Evolutionary conservation across 1,139 yeast species (phyloP).

Genomic region (Yamadazyma dushanensis): DNA sequence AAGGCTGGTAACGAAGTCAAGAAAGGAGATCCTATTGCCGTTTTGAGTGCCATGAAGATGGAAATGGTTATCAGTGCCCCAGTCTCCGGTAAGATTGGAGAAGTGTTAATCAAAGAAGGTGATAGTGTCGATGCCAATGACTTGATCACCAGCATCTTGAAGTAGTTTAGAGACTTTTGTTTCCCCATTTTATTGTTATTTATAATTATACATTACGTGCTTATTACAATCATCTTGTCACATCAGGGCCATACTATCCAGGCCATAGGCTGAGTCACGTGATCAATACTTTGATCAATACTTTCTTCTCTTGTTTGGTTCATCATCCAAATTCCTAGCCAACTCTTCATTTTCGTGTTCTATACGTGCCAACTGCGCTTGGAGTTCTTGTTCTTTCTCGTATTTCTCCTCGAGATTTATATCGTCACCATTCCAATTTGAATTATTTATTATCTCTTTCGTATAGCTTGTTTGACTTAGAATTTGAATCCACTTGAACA

Average conservation of each 20-base stretch:
- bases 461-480: conserved; percentile 49
- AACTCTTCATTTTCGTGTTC: conserved; percentile 32
- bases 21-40: conserved; percentile 96
- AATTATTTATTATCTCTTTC: conserved; percentile 32
- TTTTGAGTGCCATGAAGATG: conserved; percentile 98
- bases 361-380: conserved; percentile 24
- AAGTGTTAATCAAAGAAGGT: conserved; percentile 78
- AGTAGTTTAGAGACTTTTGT: conserved; percentile 16
- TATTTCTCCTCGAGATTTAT: conserved; percentile 21
- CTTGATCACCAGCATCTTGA: conserved; percentile 50
- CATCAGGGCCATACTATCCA: background rate
- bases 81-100: conserved; percentile 77
- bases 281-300: background rate
- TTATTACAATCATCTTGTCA: background rate
- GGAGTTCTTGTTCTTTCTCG: conserved; percentile 25
- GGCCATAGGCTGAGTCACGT: background rate
- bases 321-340: conserved; percentile 14
- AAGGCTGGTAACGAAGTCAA: conserved; percentile 85
- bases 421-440: conserved; percentile 33
- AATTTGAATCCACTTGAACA: conserved; percentile 48
- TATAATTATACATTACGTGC: background rate
- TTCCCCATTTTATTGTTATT: background rate
- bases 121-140: conserved; percentile 96
- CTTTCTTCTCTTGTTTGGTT: conserved; percentile 17
- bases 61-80: conserved; percentile 98